These are phyloP conservation scores for Phoma sp. DNA, from an alignment of 2,329 filamentous ascomycete genomes.

Conservation along the genomic window DNA sequence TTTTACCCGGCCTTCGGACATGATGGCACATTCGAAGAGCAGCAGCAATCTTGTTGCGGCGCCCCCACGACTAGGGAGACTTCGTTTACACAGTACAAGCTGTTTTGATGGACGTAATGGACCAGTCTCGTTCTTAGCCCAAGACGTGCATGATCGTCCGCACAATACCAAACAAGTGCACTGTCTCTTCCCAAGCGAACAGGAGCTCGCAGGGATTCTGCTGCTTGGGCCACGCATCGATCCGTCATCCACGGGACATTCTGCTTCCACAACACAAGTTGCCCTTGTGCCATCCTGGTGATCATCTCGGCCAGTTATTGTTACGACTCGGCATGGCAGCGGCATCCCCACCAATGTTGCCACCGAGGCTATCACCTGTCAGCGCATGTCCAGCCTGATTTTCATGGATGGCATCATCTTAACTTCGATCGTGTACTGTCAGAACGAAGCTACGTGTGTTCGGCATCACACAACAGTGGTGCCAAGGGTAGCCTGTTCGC, in stretches of 20 bases:
- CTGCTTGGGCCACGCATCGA: slow-evolving; percentile 30
- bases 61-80: no score
- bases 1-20: slow-evolving; percentile 30
- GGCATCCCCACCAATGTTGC: slow-evolving; percentile 27
- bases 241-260: slow-evolving; percentile 36
- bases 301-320: slow-evolving; percentile 34
- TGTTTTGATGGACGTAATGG: background rate
- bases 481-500: no score
- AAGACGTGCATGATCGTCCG: slow-evolving; percentile 46
- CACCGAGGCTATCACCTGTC: slow-evolving; percentile 18
- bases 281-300: slow-evolving; percentile 33
- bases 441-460: no score
- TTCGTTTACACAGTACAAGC: no score
- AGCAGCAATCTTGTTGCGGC: background rate
- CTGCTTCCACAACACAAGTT: slow-evolving; percentile 27
- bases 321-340: slow-evolving; percentile 31
- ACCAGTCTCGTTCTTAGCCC: slow-evolving; percentile 24
- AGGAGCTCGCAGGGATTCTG: slow-evolving; percentile 37
- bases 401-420: background rate
- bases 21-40: slow-evolving; percentile 4
- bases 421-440: background rate
- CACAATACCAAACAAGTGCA: slow-evolving; percentile 15
- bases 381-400: background rate
- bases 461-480: no score
- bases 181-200: slow-evolving; percentile 35